phyloP scores from a whole-genome alignment of 768 basidiomycete genomes.

The Hemileccinum impolitum region DNA sequence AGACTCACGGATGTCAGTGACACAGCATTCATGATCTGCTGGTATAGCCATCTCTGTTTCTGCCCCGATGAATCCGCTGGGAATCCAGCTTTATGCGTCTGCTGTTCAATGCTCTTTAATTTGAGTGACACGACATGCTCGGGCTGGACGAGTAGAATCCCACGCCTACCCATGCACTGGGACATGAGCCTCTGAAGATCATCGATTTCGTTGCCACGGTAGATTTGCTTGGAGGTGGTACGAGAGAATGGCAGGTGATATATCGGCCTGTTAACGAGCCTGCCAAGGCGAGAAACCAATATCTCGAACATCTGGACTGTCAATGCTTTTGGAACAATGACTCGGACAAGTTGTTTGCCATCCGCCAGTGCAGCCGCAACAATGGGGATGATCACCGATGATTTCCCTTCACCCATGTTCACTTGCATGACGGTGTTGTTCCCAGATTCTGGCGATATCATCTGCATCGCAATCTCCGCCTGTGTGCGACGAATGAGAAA shows the following conservation, averaged over 20 bases:
- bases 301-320: too few relatives aligned
- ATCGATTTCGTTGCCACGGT: background rate
- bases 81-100: constrained; percentile 1
- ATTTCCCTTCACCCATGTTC: too few relatives aligned
- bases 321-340: too few relatives aligned
- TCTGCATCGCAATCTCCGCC: too few relatives aligned
- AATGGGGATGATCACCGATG: too few relatives aligned
- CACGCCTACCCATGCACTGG: constrained; percentile 23
- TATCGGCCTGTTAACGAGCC: background rate
- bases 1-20: background rate
- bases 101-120: background rate
- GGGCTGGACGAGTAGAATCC: background rate
- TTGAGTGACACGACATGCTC: background rate
- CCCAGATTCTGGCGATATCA: too few relatives aligned
- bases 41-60: background rate
- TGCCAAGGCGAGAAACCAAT: too few relatives aligned
- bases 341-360: too few relatives aligned
- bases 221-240: constrained; percentile 23
- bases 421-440: too few relatives aligned
- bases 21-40: background rate
- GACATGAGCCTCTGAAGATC: constrained; percentile 27
- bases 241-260: background rate
- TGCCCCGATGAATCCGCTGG: constrained; percentile 15
- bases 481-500: too few relatives aligned
- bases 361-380: too few relatives aligned